Evolutionary conservation across 2,329 filamentous ascomycete genomes (phyloP), one percentile per base, ranked within the genome.

Genomic region (Stemphylium vesicarium): DNA sequence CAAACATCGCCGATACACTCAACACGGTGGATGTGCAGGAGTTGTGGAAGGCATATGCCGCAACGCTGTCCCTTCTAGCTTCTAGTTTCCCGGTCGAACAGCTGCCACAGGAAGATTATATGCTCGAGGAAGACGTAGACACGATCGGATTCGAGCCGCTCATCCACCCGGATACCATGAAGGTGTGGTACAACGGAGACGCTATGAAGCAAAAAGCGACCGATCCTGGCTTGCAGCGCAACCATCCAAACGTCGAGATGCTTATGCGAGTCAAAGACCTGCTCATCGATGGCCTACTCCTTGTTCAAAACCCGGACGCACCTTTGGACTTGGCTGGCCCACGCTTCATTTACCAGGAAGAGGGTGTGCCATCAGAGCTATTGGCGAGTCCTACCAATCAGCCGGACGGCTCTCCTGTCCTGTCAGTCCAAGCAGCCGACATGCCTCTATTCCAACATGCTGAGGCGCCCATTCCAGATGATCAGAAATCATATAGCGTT

Each of bases 51-150:
- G 82, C 83, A 0, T 89, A 89, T 64, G 84, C 85, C n/a, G 81
- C 80, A 36, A 83, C 84, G 0, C 72, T 89, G 45, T 88, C 85
- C 35, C 76, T 85, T 11, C 74, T 90, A 24, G 81, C 81, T 8
- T 81, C 82, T 2, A 82, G 80, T 15, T 89, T 89, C 60, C 81
- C 85, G 16, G 80, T 85, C 26, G 77, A 80, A 42, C 77, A 82
- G 37, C 78, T 90, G 26, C 80, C 82, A 2, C 76, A 80, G 35
- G 75, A 88, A 24, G 77, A 80, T 11, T 90, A 91, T 68, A 78
- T 90, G 64, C 78, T 91, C 3, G 84, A 88, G 57, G 88, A 91
- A 69, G 88, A 91, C 68, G 83, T 84, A 52, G 84, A 86, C 49
- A 88, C 84, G 3, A 77, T 89, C 57, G 86, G 84, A 1, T 90